Base-by-base conservation (phyloP, 2,329 filamentous ascomycete species). In the Fusarium mundagurra region DNA sequence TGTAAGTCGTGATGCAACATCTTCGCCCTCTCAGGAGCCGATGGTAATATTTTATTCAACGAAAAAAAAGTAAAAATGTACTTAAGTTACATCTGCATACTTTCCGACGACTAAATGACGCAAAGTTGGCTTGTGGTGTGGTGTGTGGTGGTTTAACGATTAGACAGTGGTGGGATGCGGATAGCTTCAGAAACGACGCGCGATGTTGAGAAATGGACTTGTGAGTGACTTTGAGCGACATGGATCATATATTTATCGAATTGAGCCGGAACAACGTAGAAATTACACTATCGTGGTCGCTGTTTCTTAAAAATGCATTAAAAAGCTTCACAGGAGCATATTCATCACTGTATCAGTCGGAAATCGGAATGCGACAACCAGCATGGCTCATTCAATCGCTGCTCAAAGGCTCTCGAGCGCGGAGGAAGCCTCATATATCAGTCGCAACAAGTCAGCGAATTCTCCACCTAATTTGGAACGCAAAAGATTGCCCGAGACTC, bases 281-380 rank as follows among this genome's bases (percentile, higher is more conserved):
- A 69, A 69, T 39, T 55, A 55, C 38, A 63, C 63, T 55, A 61
- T 27, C 20, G 29, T 59, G 55, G 60, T 74, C 76, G 73, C 64
- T 54, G 48, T 66, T 61, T 71, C 64, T 63, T 39, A 57, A 47
- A 36, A 69, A 77, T 60, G 31, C 36, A 67, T 61, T 57, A 8
- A 65, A 22, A 39, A 69, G 60, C 69, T 71, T 58, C 69, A 39
- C 57, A 33, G 51, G 20, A 54, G 44, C 47, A 60, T 64, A 27
- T 54, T 41, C 51, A 50, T 27, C 50, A 58, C 59, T 59, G 36
- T 51, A 72, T 61, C 44, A 55, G 68, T 50, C 64, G 76, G 74
- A 81, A 81, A 79, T 70, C 58, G 68, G 74, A 76, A 80, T 81
- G 81, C 81, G 81, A 81, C 77, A 75, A 78, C 62, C 67, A 74